These are phyloP conservation scores for Stylosanthes scabra DNA, from an alignment of 331 rosid species.

Conservation along the genomic window DNA sequence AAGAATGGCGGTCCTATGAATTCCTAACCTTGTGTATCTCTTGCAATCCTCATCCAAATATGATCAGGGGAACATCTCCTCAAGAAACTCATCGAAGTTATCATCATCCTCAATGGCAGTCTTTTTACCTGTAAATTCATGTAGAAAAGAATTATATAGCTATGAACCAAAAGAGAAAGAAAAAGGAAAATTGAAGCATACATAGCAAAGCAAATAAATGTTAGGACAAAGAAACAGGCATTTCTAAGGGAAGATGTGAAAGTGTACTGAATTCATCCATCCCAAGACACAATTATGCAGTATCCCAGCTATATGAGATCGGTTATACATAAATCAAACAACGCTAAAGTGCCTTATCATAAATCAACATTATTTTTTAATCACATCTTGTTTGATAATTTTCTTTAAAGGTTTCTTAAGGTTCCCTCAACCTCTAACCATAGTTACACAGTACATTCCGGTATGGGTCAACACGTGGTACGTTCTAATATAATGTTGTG, in stretches of 20 bases:
- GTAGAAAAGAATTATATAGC: conserved; percentile 25
- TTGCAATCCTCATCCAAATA: conserved; percentile 14
- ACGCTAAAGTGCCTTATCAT: no score
- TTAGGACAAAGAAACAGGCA: conserved; percentile 5
- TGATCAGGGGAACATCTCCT: conserved; percentile 87
- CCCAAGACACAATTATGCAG: no score
- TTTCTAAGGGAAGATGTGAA: conserved; percentile 10
- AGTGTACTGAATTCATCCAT: conserved; percentile 1
- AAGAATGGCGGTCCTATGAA: neutral
- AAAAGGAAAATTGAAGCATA: conserved; percentile 20
- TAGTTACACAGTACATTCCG: no score
- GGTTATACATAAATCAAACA: no score
- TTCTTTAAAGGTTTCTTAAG: no score
- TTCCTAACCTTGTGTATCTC: neutral
- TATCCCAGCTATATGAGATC: no score
- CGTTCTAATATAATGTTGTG: no score
- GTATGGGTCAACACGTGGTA: no score
- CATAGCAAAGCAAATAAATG: conserved; percentile 6
- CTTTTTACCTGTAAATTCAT: conserved; percentile 64
- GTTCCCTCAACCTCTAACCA: no score
- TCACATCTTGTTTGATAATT: no score
- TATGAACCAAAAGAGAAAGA: neutral
- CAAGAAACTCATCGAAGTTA: conserved; percentile 72
- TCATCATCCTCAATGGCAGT: conserved; percentile 54
- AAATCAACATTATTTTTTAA: no score